These are phyloP conservation scores for Hortiboletus flavorubellus DNA, from an alignment of 768 basidiomycete genomes.

Conservation along the genomic window DNA sequence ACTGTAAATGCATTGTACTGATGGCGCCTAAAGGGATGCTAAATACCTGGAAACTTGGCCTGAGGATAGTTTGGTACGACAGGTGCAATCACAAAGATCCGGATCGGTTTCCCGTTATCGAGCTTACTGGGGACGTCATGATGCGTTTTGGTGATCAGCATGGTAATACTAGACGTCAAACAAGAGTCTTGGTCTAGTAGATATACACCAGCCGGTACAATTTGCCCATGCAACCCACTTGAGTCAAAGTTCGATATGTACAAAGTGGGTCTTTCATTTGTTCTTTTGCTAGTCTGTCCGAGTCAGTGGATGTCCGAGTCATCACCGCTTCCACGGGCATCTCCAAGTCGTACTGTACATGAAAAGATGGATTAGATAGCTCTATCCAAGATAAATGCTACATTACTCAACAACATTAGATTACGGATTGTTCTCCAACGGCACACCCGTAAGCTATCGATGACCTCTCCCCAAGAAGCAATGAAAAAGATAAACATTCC, in stretches of 20 bases:
- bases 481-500: neutral
- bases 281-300: too few species aligned
- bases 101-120: slow-evolving; percentile 60
- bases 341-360: neutral
- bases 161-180: slow-evolving; percentile 30
- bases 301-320: too few species aligned
- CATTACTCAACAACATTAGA: neutral
- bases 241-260: too few species aligned
- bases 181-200: neutral
- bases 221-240: neutral
- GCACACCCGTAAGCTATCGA: neutral
- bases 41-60: slow-evolving; percentile 82
- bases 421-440: neutral
- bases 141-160: slow-evolving; percentile 81
- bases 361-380: neutral
- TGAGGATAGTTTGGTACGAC: slow-evolving; percentile 78
- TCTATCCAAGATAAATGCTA: neutral
- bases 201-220: neutral
- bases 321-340: too few species aligned
- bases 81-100: slow-evolving; percentile 83
- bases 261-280: too few species aligned
- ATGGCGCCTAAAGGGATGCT: neutral
- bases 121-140: slow-evolving; percentile 75
- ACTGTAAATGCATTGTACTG: neutral
- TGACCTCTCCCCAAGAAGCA: neutral